Evolutionary conservation across 179 eudicot genomes (phyloP), one percentile per base, ranked within the genome.

Genomic region (Beta lomatogona): DNA sequence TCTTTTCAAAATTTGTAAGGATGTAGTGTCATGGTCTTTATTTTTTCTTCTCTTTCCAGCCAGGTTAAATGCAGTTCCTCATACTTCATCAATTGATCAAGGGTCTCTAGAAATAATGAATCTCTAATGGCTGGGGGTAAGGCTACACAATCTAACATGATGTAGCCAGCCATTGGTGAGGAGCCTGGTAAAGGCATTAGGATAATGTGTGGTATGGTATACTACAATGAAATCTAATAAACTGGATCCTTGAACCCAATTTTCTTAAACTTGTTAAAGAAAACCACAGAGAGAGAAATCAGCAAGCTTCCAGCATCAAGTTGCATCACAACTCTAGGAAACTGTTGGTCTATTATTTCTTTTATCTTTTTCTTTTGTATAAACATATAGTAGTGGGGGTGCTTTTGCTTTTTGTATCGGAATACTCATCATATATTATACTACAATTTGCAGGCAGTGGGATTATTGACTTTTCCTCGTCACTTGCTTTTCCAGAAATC

Each of bases 391-490:
- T 53, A 22, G 31, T 65, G 18, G 12, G 15, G 22, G 52, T 48
- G 7, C 52, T 48, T 8, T n/a, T 74, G 13, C 28, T 25, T 48
- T 19, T 45, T 60, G 12, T 59, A 60, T 61, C n/a, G 14, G 41
- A 21, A 44, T 63, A 65, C 3, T 66, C 76, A 57, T 6, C 81
- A n/a, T 64, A 31, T 67, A 50, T 57, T 46, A 73, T 73, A 70
- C 4, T 66, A 61, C 75, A 53, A 44, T 25, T 79, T 73, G 70
- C 85, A 88, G 90, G 88, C 64, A 28, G 78, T 46, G 82, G 82
- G 45, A 70, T 77, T 66, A 77, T 83, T 65, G 80, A 80, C 67
- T 77, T 87, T 58, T 88, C 88, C 81, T 79, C 81, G 14, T 82
- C 88, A 11, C 79, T 74, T 77, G 25, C 79, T 64, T 80, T 84